Evolutionary conservation across 1,139 yeast genomes (phyloP).

Genomic region (Maudiozyma humilis): DNA sequence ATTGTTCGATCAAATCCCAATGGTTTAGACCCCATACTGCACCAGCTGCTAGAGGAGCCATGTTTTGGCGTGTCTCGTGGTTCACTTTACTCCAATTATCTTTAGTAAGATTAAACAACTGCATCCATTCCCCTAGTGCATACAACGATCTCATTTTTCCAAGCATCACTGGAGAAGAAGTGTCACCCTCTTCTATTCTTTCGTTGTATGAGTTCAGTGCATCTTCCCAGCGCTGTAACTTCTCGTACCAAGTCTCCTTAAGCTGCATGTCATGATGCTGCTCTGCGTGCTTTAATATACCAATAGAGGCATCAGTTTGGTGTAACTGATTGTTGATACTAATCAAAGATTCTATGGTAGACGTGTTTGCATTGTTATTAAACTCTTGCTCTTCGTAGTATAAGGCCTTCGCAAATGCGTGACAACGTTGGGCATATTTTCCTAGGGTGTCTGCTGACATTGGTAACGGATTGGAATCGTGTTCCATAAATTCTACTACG

Average conservation of each 20-base stretch:
- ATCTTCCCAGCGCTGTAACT: slow-evolving; percentile 96
- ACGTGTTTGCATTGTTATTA: slow-evolving; percentile 84
- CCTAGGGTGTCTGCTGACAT: slow-evolving; percentile 85
- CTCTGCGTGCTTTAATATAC: slow-evolving; percentile 92
- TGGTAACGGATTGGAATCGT: slow-evolving; percentile 90
- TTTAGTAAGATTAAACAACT: slow-evolving; percentile 75
- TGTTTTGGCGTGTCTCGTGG: slow-evolving; percentile 65
- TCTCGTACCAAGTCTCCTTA: slow-evolving; percentile 97
- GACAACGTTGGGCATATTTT: slow-evolving; percentile 89
- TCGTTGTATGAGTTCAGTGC: slow-evolving; percentile 84
- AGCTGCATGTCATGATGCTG: slow-evolving; percentile 85
- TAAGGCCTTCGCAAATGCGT: slow-evolving; percentile 94
- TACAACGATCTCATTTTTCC: slow-evolving; percentile 97
- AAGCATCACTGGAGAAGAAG: slow-evolving; percentile 69
- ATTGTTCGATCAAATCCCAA: slow-evolving; percentile 94
- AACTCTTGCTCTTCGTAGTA: slow-evolving; percentile 94
- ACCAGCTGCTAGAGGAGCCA: slow-evolving; percentile 97
- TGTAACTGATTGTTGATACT: slow-evolving; percentile 91
- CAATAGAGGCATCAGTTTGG: slow-evolving; percentile 96
- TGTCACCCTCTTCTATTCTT: slow-evolving; percentile 47
- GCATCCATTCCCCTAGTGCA: slow-evolving; percentile 98
- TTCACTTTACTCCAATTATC: slow-evolving; percentile 76
- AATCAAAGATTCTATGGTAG: slow-evolving; percentile 86
- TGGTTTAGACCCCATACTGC: slow-evolving; percentile 98
- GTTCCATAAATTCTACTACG: slow-evolving; percentile 95